Evolutionary conservation across 2,329 filamentous ascomycete species (phyloP).

Genomic region (Zasmidium angulare): DNA sequence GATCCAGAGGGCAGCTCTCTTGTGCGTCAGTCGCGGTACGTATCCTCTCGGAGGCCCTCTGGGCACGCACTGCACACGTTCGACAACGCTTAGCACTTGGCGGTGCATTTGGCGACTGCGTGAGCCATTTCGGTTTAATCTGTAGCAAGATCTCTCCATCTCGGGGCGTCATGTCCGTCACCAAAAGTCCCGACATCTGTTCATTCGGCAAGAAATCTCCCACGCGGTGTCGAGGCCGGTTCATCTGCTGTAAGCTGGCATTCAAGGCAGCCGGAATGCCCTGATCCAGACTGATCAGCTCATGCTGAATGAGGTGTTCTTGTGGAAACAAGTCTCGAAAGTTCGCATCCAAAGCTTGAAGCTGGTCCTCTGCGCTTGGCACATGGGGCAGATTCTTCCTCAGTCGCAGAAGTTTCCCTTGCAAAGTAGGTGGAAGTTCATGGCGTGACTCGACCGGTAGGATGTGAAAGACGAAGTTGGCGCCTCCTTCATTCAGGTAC

Average conservation of each 20-base stretch:
- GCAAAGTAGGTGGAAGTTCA: slow-evolving; percentile 19
- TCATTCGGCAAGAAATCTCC: slow-evolving; percentile 28
- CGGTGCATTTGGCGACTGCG: slow-evolving; percentile 48
- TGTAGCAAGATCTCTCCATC: slow-evolving; percentile 35
- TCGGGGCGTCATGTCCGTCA: slow-evolving; percentile 37
- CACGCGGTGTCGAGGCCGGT: slow-evolving; percentile 26
- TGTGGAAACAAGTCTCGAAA: slow-evolving; percentile 33
- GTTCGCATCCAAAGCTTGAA: slow-evolving; percentile 24
- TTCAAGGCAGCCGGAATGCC: slow-evolving; percentile 26
- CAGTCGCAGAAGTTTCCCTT: slow-evolving; percentile 32
- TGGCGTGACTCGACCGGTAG: slow-evolving; percentile 7
- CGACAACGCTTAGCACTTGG: slow-evolving; percentile 42
- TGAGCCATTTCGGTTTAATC: slow-evolving; percentile 52
- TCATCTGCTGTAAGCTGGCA: slow-evolving; percentile 17
- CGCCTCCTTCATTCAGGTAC: slow-evolving; percentile 40
- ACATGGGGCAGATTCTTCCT: slow-evolving; percentile 35
- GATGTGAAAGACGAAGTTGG: slow-evolving; percentile 38
- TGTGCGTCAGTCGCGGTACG: slow-evolving; percentile 34
- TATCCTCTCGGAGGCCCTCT: slow-evolving; percentile 27
- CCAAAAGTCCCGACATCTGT: slow-evolving; percentile 32
- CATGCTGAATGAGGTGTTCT: slow-evolving; percentile 33
- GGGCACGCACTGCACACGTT: slow-evolving; percentile 47
- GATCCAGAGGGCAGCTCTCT: slow-evolving; percentile 41
- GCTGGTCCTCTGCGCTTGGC: slow-evolving; percentile 28
- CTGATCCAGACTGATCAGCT: slow-evolving; percentile 27